phyloP scores from a whole-genome alignment of 2,329 filamentous ascomycete genomes.

The Didymella keratinophila region DNA sequence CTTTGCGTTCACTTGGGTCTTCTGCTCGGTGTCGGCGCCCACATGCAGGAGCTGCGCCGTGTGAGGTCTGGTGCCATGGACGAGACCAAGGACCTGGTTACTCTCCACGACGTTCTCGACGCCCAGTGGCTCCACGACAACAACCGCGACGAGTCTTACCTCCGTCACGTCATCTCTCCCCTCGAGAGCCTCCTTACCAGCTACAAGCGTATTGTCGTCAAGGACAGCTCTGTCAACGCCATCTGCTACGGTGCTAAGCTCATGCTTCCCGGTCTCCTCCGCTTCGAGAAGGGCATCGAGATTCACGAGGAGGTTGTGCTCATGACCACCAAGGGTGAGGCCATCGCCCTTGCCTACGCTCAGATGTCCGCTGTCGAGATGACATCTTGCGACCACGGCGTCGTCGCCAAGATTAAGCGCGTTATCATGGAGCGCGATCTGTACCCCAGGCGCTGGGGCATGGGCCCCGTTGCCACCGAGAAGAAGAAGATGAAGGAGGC shows the following conservation, averaged over 20 bases:
- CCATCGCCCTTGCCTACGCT: constrained; percentile 93
- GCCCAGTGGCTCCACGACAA: constrained; percentile 97
- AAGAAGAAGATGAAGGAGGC: constrained; percentile 99
- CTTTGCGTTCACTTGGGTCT: constrained; percentile 92
- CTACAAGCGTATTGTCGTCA: constrained; percentile 97
- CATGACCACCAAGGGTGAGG: constrained; percentile 99
- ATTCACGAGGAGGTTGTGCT: constrained; percentile 95
- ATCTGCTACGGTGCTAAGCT: constrained; percentile 99
- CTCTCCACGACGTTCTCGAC: constrained; percentile 92
- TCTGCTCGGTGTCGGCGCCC: constrained; percentile 81
- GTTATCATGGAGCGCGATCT: constrained; percentile 99
- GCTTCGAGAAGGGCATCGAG: constrained; percentile 92
- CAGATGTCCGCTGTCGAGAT: constrained; percentile 99
- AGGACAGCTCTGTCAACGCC: constrained; percentile 95
- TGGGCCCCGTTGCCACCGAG: constrained; percentile 90
- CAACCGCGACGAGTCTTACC: constrained; percentile 90
- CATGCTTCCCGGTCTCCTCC: constrained; percentile 94
- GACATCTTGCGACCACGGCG: constrained; percentile 94
- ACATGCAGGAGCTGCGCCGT: constrained; percentile 98
- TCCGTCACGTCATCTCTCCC: constrained; percentile 89
- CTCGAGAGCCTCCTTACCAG: constrained; percentile 89
- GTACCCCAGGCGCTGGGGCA: constrained; percentile 95
- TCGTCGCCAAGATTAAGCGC: constrained; percentile 98
- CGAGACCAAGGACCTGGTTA: constrained; percentile 87
- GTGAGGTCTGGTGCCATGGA: constrained; percentile 95